Evolutionary conservation across 2,329 filamentous ascomycete species (phyloP).

Genomic region (Curvularia sp.): DNA sequence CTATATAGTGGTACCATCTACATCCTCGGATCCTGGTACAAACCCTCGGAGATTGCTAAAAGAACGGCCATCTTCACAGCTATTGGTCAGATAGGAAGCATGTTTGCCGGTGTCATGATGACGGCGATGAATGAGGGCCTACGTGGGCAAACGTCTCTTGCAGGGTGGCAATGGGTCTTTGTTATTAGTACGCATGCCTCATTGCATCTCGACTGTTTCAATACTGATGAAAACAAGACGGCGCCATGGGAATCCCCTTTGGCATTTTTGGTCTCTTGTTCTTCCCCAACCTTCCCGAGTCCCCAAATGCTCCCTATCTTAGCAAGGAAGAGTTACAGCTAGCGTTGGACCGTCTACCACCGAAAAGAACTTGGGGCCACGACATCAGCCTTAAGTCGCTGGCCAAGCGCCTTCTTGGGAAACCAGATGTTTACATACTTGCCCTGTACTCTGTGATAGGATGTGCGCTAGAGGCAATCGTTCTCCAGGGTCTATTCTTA

Average conservation of each 20-base stretch:
- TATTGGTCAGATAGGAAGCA: conserved; percentile 40
- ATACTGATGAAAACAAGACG: conserved; percentile 29
- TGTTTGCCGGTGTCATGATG: conserved; percentile 46
- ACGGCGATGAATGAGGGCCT: conserved; percentile 42
- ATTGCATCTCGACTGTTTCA: accelerated
- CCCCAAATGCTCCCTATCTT: conserved; percentile 32
- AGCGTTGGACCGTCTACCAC: conserved; percentile 36
- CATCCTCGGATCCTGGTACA: conserved; percentile 41
- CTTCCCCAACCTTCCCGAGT: conserved; percentile 41
- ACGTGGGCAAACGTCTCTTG: conserved; percentile 28
- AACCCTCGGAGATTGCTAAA: conserved; percentile 40
- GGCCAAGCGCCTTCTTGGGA: conserved; percentile 30
- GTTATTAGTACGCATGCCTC: conserved; percentile 29
- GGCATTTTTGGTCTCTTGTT: conserved; percentile 39
- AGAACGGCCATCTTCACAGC: conserved; percentile 43
- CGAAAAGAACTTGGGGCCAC: conserved; percentile 35
- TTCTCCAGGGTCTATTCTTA: conserved; percentile 36
- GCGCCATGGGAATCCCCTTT: conserved; percentile 41
- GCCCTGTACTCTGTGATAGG: conserved; percentile 50
- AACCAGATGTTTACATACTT: conserved; percentile 50
- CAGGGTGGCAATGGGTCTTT: conserved; percentile 44
- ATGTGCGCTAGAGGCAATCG: conserved; percentile 49
- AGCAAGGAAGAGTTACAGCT: conserved; percentile 38
- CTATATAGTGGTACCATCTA: conserved; percentile 43
- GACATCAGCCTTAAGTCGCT: conserved; percentile 36